Conservation (phyloP, 495 filamentous ascomycete genomes). For the Annulohypoxylon maeteangense region DNA sequence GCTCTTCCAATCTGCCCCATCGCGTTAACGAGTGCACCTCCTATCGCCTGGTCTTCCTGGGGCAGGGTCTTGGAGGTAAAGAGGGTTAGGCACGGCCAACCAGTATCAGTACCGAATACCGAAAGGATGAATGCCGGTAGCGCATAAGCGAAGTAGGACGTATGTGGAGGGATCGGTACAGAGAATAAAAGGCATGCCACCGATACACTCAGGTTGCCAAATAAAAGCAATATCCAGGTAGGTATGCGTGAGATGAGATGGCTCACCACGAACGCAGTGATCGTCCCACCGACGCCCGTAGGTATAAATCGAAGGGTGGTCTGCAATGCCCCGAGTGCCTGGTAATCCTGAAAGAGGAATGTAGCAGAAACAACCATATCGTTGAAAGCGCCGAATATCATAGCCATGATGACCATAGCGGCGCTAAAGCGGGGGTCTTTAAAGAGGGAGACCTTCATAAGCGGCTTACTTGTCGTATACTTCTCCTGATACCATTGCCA, state of each 20-base stretch:
- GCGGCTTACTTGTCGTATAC: constrained; percentile 54
- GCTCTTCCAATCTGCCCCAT: constrained; percentile 67
- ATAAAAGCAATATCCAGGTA: constrained; percentile 63
- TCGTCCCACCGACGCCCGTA: constrained; percentile 63
- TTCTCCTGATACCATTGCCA: constrained; percentile 73
- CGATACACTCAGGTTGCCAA: constrained; percentile 60
- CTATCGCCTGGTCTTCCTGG: constrained; percentile 68
- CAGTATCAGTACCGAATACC: constrained; percentile 68
- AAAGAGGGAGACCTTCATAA: constrained; percentile 70
- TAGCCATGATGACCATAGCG: constrained; percentile 67
- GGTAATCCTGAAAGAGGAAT: constrained; percentile 71
- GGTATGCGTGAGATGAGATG: constrained; percentile 64
- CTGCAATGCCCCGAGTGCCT: constrained; percentile 62
- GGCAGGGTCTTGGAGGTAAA: constrained; percentile 68
- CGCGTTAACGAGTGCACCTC: constrained; percentile 69
- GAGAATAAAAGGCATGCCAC: constrained; percentile 66
- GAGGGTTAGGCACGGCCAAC: constrained; percentile 67
- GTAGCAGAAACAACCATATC: constrained; percentile 69
- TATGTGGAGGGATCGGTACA: constrained; percentile 62
- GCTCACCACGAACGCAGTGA: constrained; percentile 62
- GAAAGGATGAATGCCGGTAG: constrained; percentile 67
- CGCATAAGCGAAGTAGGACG: constrained; percentile 69
- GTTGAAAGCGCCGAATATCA: constrained; percentile 70
- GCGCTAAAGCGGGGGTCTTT: constrained; percentile 63
- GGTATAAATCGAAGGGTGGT: constrained; percentile 71